A percentile compares a stretch with the other conserved stretches of the same genome.
Evolutionary conservation across 139 green algal species (phyloP).

Genomic region (Desmodesmus armatus): DNA sequence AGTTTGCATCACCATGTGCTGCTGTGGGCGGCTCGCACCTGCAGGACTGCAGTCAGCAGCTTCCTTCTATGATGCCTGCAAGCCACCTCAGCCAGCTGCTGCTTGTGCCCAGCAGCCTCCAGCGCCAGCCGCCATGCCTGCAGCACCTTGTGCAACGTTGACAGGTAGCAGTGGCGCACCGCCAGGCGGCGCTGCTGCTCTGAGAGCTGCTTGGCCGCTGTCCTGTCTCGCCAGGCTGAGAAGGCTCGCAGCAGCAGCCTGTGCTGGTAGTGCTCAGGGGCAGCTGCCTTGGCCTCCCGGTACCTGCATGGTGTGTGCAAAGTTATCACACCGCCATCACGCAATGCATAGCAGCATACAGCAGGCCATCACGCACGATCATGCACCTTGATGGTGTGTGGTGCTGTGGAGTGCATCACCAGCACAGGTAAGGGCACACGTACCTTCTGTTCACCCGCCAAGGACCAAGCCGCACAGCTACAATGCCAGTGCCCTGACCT

Average conservation of each 20-base stretch:
- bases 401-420: too few relatives aligned
- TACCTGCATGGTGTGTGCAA: too few relatives aligned
- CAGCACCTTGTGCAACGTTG: neutral
- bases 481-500: too few relatives aligned
- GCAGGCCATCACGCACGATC: too few relatives aligned
- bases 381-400: too few relatives aligned
- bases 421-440: too few relatives aligned
- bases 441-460: too few relatives aligned
- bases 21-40: neutral
- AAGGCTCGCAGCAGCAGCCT: neutral
- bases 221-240: neutral
- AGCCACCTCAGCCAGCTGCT: neutral
- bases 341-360: too few relatives aligned
- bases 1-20: too few relatives aligned
- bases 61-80: neutral
- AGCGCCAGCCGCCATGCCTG: neutral
- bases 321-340: too few relatives aligned
- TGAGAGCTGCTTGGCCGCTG: neutral
- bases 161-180: neutral
- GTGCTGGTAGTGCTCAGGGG: neutral
- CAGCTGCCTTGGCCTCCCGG: neutral
- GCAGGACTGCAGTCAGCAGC: neutral
- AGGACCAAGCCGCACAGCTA: too few relatives aligned
- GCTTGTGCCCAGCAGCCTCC: neutral
- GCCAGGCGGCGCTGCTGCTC: neutral